Conservation (phyloP, 2,329 filamentous ascomycete species). For the Didymella exigua region DNA sequence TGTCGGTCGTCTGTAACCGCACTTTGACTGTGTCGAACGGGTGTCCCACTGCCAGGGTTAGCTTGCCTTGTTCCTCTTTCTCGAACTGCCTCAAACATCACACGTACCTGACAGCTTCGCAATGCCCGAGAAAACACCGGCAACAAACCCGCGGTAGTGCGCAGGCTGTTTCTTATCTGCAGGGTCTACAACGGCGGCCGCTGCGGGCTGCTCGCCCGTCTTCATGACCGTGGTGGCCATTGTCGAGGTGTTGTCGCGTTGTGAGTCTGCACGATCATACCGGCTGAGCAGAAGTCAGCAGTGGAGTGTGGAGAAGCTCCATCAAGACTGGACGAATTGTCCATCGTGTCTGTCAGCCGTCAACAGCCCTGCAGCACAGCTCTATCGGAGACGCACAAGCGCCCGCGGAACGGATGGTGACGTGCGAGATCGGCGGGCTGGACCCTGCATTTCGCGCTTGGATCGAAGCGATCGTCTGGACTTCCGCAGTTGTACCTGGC, state of each 20-base stretch:
- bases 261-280: conserved; percentile 27
- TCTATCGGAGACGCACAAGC: conserved; percentile 39
- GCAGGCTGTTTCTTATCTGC: conserved; percentile 46
- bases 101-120: conserved; percentile 80
- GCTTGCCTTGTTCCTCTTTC: not conserved
- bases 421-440: conserved; percentile 31
- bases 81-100: not conserved
- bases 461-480: conserved; percentile 1
- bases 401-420: conserved; percentile 41
- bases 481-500: conserved; percentile 11
- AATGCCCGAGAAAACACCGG: conserved; percentile 93
- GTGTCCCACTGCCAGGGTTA: conserved; percentile 59
- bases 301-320: conserved; percentile 17
- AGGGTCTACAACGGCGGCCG: conserved; percentile 33
- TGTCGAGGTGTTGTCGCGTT: conserved; percentile 20
- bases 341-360: conserved; percentile 16
- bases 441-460: conserved; percentile 11
- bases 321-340: conserved; percentile 2
- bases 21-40: conserved; percentile 97
- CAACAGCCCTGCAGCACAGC: conserved; percentile 11
- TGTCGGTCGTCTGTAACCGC: conserved; percentile 83
- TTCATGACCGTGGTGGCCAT: conserved; percentile 47
- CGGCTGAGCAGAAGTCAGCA: conserved; percentile 13
- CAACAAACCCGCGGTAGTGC: conserved; percentile 95
- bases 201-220: conserved; percentile 31